Evolutionary conservation across 495 filamentous ascomycete genomes (phyloP).

Genomic region (Neurospora sublineolata): DNA sequence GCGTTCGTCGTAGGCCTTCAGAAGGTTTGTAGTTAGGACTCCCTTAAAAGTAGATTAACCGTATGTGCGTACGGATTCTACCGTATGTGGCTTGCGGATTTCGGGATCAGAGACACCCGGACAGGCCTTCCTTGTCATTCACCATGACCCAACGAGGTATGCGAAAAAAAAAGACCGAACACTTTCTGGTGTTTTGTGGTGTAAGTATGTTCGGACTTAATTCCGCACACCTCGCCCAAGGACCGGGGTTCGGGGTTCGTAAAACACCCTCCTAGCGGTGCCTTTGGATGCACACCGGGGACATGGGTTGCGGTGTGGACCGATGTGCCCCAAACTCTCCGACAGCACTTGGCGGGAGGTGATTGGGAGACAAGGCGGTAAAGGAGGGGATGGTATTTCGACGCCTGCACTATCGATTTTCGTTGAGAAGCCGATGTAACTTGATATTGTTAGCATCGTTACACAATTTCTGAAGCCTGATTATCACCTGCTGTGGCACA

Average conservation of each 20-base stretch:
- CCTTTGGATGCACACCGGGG: conserved; percentile 4
- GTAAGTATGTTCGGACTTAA: no score
- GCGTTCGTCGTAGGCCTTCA: no score
- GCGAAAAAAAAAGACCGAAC: no score
- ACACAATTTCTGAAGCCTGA: not conserved
- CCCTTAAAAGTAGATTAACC: no score
- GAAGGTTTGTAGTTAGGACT: no score
- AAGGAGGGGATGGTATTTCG: not conserved
- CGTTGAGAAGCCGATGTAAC: not conserved
- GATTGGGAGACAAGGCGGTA: conserved; percentile 4
- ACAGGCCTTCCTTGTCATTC: conserved; percentile 24
- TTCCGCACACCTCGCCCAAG: no score
- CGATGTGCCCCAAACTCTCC: not conserved
- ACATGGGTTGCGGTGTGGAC: conserved; percentile 5
- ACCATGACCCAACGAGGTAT: no score
- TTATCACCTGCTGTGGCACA: not conserved
- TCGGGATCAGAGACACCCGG: conserved; percentile 31
- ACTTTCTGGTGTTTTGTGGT: no score
- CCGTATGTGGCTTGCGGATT: no score
- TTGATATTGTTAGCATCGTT: not conserved
- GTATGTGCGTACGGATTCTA: no score
- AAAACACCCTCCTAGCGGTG: conserved; percentile 8
- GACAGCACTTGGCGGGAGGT: conserved; percentile 3
- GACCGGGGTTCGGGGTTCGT: conserved; percentile 3
- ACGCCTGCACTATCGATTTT: not conserved